phyloP scores from a whole-genome alignment of 169 alveolate genomes.

The Neospora caninum region DNA sequence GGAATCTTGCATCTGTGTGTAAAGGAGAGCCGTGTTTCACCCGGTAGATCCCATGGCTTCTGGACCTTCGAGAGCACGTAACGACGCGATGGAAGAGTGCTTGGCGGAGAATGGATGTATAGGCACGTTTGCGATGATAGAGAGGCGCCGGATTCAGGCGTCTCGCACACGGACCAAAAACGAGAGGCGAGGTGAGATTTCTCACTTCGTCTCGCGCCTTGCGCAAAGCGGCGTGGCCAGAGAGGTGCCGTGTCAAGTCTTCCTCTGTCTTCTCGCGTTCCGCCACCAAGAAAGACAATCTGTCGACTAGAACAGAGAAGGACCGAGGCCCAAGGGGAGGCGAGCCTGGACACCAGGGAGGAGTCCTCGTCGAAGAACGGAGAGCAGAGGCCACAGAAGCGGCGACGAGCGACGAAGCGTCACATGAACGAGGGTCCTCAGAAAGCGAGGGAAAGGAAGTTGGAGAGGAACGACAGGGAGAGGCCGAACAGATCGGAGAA shows the following conservation, averaged over 20 bases:
- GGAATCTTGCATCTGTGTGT: too few relatives aligned
- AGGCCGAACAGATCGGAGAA: neutral
- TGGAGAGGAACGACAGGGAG: neutral
- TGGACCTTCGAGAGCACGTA: too few relatives aligned
- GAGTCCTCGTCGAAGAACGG: neutral
- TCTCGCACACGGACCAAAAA: too few relatives aligned
- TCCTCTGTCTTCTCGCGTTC: neutral
- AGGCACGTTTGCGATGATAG: too few relatives aligned
- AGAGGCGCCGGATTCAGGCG: too few relatives aligned
- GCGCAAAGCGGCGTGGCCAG: neutral
- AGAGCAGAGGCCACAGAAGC: neutral
- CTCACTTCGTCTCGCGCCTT: slow-evolving; percentile 17
- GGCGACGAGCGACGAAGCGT: neutral
- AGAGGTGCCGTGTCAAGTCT: neutral
- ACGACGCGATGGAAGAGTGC: too few relatives aligned
- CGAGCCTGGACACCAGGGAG: neutral
- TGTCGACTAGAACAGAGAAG: neutral
- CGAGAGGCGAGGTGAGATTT: too few relatives aligned
- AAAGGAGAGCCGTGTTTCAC: too few relatives aligned
- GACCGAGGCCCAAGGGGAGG: neutral
- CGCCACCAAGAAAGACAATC: neutral
- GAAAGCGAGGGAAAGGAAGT: neutral
- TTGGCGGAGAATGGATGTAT: too few relatives aligned
- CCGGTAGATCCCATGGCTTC: too few relatives aligned
- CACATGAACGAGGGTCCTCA: neutral